phyloP scores from a whole-genome alignment of 257 asterid genomes.

The Cruciata laevipes region DNA sequence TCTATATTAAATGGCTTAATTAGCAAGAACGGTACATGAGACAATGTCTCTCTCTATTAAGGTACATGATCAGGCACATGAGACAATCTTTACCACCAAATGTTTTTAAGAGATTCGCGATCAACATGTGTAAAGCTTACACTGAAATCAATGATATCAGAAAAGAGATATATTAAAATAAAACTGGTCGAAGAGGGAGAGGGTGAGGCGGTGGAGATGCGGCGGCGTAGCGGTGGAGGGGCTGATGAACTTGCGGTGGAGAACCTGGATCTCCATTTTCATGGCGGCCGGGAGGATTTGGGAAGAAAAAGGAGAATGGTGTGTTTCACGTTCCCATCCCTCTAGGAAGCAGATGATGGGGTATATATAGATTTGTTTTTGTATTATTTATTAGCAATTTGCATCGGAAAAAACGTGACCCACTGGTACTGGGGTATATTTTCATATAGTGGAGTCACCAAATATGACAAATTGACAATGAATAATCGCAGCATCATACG shows the following conservation, averaged over 20 bases:
- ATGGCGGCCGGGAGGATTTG: not conserved
- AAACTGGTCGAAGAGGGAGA: slow-evolving; percentile 19
- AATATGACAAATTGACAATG: too few species aligned
- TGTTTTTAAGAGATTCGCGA: too few species aligned
- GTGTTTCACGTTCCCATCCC: not conserved
- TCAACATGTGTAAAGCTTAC: too few species aligned
- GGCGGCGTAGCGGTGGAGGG: slow-evolving; percentile 19
- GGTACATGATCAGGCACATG: too few species aligned
- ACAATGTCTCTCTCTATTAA: too few species aligned
- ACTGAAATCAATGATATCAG: too few species aligned
- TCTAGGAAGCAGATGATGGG: not conserved
- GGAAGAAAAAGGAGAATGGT: not conserved
- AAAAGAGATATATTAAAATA: too few species aligned
- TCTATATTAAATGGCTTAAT: too few species aligned
- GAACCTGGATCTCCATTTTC: slow-evolving; percentile 14
- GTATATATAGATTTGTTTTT: not conserved
- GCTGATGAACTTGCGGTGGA: slow-evolving; percentile 15
- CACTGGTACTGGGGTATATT: not conserved
- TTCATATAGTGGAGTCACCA: too few species aligned
- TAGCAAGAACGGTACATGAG: too few species aligned
- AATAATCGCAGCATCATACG: too few species aligned
- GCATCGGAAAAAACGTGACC: not conserved
- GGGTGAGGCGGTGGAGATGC: slow-evolving; percentile 5
- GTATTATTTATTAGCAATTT: not conserved
- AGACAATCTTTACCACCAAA: too few species aligned